Conservation (phyloP, 169 alveolate genomes). For the Babesia bigemina region DNA sequence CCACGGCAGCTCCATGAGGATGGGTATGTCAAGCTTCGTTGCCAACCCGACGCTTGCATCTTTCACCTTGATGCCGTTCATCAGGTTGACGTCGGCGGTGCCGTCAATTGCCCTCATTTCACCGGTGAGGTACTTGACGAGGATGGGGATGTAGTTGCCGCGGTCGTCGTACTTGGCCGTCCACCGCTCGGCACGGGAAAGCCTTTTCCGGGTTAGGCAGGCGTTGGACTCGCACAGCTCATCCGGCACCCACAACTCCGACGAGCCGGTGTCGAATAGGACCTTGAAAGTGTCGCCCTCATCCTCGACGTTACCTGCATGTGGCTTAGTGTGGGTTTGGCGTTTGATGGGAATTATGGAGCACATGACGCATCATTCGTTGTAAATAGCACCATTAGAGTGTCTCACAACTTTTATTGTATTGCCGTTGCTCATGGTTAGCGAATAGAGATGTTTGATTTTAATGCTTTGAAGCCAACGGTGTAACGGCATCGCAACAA, state of each 20-base stretch:
- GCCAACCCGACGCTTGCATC: slow-evolving; percentile 65
- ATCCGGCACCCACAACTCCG: slow-evolving; percentile 78
- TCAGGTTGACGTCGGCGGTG: slow-evolving; percentile 40
- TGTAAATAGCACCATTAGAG: too few species aligned
- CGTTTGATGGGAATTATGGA: background rate
- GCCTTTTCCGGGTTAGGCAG: slow-evolving; percentile 53
- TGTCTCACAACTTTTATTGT: too few species aligned
- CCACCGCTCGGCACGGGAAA: slow-evolving; percentile 27
- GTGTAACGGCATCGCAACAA: too few species aligned
- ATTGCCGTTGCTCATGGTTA: too few species aligned
- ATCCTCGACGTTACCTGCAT: slow-evolving; percentile 32
- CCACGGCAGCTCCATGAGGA: slow-evolving; percentile 55
- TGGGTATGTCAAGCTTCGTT: slow-evolving; percentile 54
- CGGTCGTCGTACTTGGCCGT: slow-evolving; percentile 40
- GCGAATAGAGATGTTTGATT: too few species aligned
- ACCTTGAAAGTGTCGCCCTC: slow-evolving; percentile 68
- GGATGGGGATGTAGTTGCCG: slow-evolving; percentile 56
- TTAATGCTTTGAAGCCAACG: too few species aligned
- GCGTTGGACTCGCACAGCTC: slow-evolving; percentile 58
- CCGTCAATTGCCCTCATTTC: slow-evolving; percentile 64
- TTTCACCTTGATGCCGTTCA: slow-evolving; percentile 44
- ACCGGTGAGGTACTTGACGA: slow-evolving; percentile 60
- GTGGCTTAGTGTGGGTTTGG: background rate
- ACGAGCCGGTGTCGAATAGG: slow-evolving; percentile 80
- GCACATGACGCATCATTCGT: too few species aligned